Percentiles rank a stretch among this genome's conserved stretches.
Conservation (phyloP, 2,329 filamentous ascomycete genomes). For the Escovopsis weberi region DNA sequence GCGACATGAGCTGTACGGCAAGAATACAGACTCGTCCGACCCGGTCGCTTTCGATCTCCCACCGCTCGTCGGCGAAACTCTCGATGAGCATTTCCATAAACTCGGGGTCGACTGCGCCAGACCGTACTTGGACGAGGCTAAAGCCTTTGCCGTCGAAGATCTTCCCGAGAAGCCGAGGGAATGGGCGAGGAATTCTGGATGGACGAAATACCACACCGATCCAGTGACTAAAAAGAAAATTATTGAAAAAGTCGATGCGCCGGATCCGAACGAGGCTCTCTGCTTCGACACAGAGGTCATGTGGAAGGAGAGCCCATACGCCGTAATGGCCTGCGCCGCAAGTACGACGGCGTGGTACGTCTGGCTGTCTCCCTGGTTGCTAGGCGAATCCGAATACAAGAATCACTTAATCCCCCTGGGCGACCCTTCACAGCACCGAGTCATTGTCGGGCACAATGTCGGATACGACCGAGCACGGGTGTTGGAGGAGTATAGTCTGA, state of each 20-base stretch:
- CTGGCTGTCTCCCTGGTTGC: constrained; percentile 90
- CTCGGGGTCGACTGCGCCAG: constrained; percentile 78
- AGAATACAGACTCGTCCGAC: constrained; percentile 62
- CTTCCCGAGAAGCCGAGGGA: constrained; percentile 45
- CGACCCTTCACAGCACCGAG: constrained; percentile 53
- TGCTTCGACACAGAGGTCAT: constrained; percentile 95
- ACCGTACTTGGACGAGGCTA: constrained; percentile 64
- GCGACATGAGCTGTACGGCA: constrained; percentile 77
- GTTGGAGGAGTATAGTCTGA: constrained; percentile 73
- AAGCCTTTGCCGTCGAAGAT: constrained; percentile 52
- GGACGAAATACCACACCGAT: constrained; percentile 81
- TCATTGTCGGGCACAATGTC: constrained; percentile 89
- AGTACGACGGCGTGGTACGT: constrained; percentile 89
- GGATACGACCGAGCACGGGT: constrained; percentile 87
- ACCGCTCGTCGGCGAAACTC: constrained; percentile 56
- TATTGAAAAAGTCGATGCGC: constrained; percentile 53
- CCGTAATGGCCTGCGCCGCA: constrained; percentile 91
- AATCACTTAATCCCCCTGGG: constrained; percentile 80
- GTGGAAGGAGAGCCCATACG: constrained; percentile 84
- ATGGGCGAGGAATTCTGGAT: constrained; percentile 73
- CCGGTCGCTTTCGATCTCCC: constrained; percentile 84
- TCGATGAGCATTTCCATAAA: constrained; percentile 90
- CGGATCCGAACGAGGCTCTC: constrained; percentile 59
- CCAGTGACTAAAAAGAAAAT: constrained; percentile 34
- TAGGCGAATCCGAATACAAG: constrained; percentile 65